Percentiles rank a stretch among this genome's conserved stretches.
These are phyloP conservation scores for Pyronema domesticum DNA, from an alignment of 495 filamentous ascomycete genomes.

Conservation along the genomic window DNA sequence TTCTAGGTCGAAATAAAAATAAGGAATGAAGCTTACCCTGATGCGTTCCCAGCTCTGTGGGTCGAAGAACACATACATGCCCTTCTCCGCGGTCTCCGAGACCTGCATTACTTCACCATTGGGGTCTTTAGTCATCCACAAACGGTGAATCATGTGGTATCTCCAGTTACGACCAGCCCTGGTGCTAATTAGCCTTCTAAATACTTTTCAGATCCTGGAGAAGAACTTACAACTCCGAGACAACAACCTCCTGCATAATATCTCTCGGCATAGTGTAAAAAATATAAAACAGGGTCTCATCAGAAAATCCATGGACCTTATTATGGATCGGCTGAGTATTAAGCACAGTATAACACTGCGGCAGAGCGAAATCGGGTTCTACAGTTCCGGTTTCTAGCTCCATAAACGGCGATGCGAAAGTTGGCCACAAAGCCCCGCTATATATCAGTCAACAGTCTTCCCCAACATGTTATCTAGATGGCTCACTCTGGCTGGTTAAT, in stretches of 20 bases:
- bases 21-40: conserved; percentile 32
- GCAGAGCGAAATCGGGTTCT: conserved; percentile 52
- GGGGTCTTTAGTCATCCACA: conserved; percentile 57
- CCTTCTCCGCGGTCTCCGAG: conserved; percentile 43
- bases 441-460: conserved; percentile 6
- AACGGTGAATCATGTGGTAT: conserved; percentile 52
- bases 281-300: conserved; percentile 60
- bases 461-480: not conserved
- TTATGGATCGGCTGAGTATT: conserved; percentile 49
- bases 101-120: conserved; percentile 35
- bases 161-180: conserved; percentile 47
- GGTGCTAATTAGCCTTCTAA: not conserved
- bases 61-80: conserved; percentile 58
- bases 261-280: conserved; percentile 62
- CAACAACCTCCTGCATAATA: conserved; percentile 53
- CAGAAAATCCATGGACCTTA: conserved; percentile 46
- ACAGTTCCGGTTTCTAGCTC: conserved; percentile 41
- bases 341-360: conserved; percentile 49
- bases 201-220: not conserved
- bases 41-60: conserved; percentile 49
- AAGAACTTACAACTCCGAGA: conserved; percentile 38
- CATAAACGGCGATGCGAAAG: conserved; percentile 39
- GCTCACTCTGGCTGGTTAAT: conserved; percentile 48
- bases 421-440: conserved; percentile 19
- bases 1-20: too few relatives aligned